Evolutionary conservation across 768 basidiomycete genomes (phyloP).

Genomic region (Terana coerulea): DNA sequence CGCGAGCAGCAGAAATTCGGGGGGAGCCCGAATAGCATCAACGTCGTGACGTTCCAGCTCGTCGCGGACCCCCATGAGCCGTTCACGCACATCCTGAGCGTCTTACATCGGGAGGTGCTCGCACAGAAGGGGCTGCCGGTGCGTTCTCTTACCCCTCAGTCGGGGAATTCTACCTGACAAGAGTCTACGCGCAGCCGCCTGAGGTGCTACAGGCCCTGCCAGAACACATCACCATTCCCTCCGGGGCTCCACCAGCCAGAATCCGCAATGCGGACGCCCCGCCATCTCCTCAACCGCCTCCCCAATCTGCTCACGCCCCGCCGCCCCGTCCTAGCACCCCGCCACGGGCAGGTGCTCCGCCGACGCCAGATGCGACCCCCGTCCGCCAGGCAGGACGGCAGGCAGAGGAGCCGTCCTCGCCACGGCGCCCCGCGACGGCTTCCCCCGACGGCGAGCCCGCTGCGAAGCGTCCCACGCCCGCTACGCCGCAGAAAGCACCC

Average conservation of each 20-base stretch:
- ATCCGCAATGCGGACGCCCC: neutral
- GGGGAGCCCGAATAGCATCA: neutral
- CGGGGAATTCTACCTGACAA: neutral
- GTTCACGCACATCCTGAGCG: constrained; percentile 43
- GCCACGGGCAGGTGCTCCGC: neutral
- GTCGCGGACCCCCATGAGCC: constrained; percentile 45
- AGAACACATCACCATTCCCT: neutral
- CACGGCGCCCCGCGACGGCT: neutral
- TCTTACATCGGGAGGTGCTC: constrained; percentile 34
- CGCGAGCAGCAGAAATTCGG: constrained; percentile 22
- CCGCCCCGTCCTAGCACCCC: neutral
- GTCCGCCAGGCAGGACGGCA: no score
- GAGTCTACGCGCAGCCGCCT: neutral
- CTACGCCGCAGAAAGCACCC: neutral
- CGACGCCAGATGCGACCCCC: neutral
- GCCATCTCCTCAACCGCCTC: neutral
- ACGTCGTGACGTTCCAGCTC: constrained; percentile 21
- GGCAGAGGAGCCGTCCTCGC: no score
- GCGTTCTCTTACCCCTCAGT: neutral
- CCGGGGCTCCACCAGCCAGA: neutral
- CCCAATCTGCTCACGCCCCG: neutral
- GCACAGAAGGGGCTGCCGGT: constrained; percentile 29
- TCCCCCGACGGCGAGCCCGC: neutral
- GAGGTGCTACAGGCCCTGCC: neutral
- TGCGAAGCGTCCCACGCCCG: neutral